Conservation (phyloP, 1,139 yeast genomes). For the Diutina scorzettiae region DNA sequence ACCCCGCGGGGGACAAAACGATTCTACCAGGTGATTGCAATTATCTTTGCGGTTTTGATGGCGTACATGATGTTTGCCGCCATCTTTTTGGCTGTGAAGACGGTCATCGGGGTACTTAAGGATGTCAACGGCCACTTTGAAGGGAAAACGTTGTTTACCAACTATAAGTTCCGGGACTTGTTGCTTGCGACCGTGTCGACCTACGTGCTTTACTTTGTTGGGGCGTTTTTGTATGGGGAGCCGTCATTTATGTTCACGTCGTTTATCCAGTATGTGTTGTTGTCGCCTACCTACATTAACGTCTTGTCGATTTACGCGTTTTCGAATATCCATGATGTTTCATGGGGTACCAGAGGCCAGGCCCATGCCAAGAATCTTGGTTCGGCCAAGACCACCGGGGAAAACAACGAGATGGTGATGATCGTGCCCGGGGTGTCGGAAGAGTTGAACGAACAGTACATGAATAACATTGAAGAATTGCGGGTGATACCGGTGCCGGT, state of each 20-base stretch:
- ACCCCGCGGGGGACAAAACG: conserved; percentile 17
- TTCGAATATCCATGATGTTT: conserved; percentile 76
- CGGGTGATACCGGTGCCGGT: conserved; percentile 19
- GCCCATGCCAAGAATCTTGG: conserved; percentile 58
- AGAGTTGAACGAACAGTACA: conserved; percentile 52
- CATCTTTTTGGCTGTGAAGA: conserved; percentile 65
- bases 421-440: conserved; percentile 52
- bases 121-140: conserved; percentile 32
- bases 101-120: conserved; percentile 32
- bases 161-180: conserved; percentile 67
- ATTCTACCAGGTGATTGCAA: conserved; percentile 14
- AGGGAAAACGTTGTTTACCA: conserved; percentile 40
- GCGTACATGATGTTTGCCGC: conserved; percentile 47
- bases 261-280: conserved; percentile 54
- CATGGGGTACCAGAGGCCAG: conserved; percentile 83
- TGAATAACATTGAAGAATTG: conserved; percentile 36
- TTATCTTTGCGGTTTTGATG: conserved; percentile 18
- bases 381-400: conserved; percentile 44
- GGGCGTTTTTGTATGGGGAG: conserved; percentile 64
- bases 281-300: conserved; percentile 69
- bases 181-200: conserved; percentile 81
- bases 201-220: conserved; percentile 65
- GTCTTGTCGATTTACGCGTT: conserved; percentile 74
- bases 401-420: conserved; percentile 49
- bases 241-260: conserved; percentile 75